A percentile compares a stretch with the other conserved stretches of the same genome.
phyloP scores from a whole-genome alignment of 169 alveolate species.

The Cryptosporidium baileyi region DNA sequence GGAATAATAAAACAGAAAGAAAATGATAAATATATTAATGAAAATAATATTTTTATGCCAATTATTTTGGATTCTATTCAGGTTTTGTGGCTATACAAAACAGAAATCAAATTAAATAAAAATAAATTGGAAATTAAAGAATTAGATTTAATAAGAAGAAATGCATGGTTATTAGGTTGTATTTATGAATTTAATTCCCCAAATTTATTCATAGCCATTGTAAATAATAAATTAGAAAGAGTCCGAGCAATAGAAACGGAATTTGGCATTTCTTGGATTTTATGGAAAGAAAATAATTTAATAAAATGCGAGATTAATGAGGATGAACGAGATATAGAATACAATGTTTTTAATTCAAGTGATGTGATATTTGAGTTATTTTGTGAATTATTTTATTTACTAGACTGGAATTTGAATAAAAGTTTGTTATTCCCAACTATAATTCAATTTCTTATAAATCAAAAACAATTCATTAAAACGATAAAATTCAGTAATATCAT shows the following conservation, averaged over 20 bases:
- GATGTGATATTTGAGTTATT: slow-evolving; percentile 40
- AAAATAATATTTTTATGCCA: neutral
- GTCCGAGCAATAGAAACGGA: slow-evolving; percentile 7
- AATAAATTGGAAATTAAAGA: neutral
- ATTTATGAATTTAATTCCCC: slow-evolving; percentile 57
- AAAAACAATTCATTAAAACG: slow-evolving; percentile 50
- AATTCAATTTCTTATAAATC: slow-evolving; percentile 47
- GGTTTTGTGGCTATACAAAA: slow-evolving; percentile 24
- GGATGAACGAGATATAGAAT: neutral
- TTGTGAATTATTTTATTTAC: slow-evolving; percentile 9
- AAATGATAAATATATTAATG: neutral
- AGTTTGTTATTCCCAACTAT: slow-evolving; percentile 51
- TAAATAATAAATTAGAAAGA: slow-evolving; percentile 11
- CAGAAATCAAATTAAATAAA: neutral
- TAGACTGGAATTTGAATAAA: slow-evolving; percentile 61
- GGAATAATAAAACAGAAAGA: neutral
- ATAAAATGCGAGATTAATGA: neutral
- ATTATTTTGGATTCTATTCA: slow-evolving; percentile 25
- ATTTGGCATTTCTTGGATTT: slow-evolving; percentile 54
- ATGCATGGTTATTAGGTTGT: slow-evolving; percentile 60
- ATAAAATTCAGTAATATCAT: slow-evolving; percentile 45
- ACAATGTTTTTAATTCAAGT: slow-evolving; percentile 26
- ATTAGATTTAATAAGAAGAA: slow-evolving; percentile 44
- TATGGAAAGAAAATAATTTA: neutral
- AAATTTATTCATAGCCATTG: neutral